Percentiles rank a stretch among this genome's conserved stretches.
Evolutionary conservation across 257 asterid genomes (phyloP).

Genomic region (Forsythia suspensa): DNA sequence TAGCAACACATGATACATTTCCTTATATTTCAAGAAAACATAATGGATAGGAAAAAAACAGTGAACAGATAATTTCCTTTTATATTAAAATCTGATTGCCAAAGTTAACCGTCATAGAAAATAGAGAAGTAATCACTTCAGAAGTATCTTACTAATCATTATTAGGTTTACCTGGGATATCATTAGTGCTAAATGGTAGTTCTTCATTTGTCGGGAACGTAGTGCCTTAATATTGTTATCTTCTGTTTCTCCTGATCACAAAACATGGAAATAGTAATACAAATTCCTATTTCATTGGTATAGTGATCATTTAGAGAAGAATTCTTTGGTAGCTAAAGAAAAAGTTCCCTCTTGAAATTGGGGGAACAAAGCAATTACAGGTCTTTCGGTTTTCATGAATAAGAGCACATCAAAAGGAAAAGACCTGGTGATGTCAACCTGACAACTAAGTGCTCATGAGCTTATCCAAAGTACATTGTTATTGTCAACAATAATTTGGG

Average conservation of each 20-base stretch:
- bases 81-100: background rate
- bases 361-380: background rate
- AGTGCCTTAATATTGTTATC: slow-evolving; percentile 57
- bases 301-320: background rate
- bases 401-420: background rate
- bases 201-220: slow-evolving; percentile 90
- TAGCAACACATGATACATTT: background rate
- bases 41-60: background rate
- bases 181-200: slow-evolving; percentile 87
- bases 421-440: background rate
- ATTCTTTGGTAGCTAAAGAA: background rate
- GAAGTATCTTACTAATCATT: slow-evolving; percentile 21
- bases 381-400: background rate
- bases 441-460: background rate
- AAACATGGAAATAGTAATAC: background rate
- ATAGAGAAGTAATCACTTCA: background rate
- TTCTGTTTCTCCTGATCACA: slow-evolving; percentile 72
- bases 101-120: background rate
- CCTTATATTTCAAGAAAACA: background rate
- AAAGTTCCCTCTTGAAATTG: background rate
- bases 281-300: background rate
- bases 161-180: slow-evolving; percentile 70
- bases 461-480: background rate
- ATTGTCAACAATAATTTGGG: background rate
- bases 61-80: background rate